A percentile compares a stretch with the other conserved stretches of the same genome.
Evolutionary conservation across 2,329 filamentous ascomycete species (phyloP).

Genomic region (Arthrobotrys conoides): DNA sequence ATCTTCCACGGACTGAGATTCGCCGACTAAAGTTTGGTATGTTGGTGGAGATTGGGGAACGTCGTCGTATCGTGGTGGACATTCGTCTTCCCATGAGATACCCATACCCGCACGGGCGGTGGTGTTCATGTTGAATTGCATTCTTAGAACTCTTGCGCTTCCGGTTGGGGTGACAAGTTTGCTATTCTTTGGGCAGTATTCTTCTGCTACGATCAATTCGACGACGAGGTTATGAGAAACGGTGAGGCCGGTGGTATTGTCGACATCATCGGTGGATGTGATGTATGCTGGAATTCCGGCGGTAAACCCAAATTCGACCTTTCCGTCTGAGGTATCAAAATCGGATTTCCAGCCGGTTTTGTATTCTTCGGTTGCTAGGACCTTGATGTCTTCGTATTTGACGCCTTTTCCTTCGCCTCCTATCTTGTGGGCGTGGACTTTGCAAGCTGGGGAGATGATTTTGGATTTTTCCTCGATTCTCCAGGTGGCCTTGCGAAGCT

Average conservation of each 20-base stretch:
- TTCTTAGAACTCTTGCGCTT: slow-evolving; percentile 88
- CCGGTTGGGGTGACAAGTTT: slow-evolving; percentile 87
- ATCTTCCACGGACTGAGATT: slow-evolving; percentile 43
- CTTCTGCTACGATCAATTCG: slow-evolving; percentile 94
- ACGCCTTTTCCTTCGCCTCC: slow-evolving; percentile 78
- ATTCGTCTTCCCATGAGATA: slow-evolving; percentile 97
- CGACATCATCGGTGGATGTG: slow-evolving; percentile 83
- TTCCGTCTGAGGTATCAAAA: slow-evolving; percentile 76
- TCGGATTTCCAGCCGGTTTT: slow-evolving; percentile 92
- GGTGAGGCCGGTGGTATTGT: slow-evolving; percentile 80
- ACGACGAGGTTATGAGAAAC: slow-evolving; percentile 88
- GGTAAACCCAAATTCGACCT: slow-evolving; percentile 85
- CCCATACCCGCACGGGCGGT: slow-evolving; percentile 89
- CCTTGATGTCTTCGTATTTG: slow-evolving; percentile 80
- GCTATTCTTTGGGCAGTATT: slow-evolving; percentile 79
- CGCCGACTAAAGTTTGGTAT: slow-evolving; percentile 69
- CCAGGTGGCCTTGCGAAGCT: slow-evolving; percentile 92
- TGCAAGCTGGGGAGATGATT: slow-evolving; percentile 83
- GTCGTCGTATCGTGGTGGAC: slow-evolving; percentile 92
- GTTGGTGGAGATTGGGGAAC: slow-evolving; percentile 87
- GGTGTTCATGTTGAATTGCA: slow-evolving; percentile 87
- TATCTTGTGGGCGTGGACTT: slow-evolving; percentile 78
- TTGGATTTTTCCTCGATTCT: slow-evolving; percentile 89
- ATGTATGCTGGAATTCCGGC: slow-evolving; percentile 74
- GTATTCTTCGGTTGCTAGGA: slow-evolving; percentile 84